Evolutionary conservation across 352 stramenopile genomes (phyloP), one percentile per base, ranked within the genome.

Genomic region (Pythium dissotocum): DNA sequence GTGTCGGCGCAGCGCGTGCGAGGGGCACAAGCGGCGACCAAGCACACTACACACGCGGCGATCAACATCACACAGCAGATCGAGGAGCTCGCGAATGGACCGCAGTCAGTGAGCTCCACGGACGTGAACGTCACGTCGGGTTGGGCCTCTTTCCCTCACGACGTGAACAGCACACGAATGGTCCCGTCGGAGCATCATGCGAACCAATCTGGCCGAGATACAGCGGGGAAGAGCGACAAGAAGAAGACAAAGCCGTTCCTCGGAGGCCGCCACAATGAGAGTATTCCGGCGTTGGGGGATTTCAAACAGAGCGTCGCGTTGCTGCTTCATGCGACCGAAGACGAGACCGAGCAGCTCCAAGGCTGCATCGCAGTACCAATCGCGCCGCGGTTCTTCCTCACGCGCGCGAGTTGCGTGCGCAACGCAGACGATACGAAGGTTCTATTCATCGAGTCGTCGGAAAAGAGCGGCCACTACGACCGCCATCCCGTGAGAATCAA

Each of bases 311-410:
- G 69, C 42, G 52, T 71, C 12, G 69, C 63, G 48, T 63, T 76
- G 33, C 51, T 76, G n/a, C 28, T 69, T 8, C 26, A 69, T 26
- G 10, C 48, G 7, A 21, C n/a, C 2, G 56, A 69, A 16, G 33
- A 71, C 38, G 60, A 65, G 48, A 67, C 53, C 18, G 63, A 65
- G 6, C 53, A 65, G 33, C 55, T 76, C 9, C 63, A 65, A 26
- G 69, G 69, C 16, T 76, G 69, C 24, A 67, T 76, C 48, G 46
- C 64, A 18, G n/a, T 76, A 30, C 58, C 63, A 6, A 76, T 76
- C 55, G 59, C 69, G 38, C 59, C 63, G 14, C 52, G 46, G 14
- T 71, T 65, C 32, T 76, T 76, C 32, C 33, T 76, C 64, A 76
- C 69, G 4, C 69, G 69, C 12, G 63, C 63, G 32, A 69, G 57